Evolutionary conservation across 1,284 basidiomycete genomes (phyloP), one percentile per base, ranked within the genome.

Genomic region (Papiliotrema laurentii): DNA sequence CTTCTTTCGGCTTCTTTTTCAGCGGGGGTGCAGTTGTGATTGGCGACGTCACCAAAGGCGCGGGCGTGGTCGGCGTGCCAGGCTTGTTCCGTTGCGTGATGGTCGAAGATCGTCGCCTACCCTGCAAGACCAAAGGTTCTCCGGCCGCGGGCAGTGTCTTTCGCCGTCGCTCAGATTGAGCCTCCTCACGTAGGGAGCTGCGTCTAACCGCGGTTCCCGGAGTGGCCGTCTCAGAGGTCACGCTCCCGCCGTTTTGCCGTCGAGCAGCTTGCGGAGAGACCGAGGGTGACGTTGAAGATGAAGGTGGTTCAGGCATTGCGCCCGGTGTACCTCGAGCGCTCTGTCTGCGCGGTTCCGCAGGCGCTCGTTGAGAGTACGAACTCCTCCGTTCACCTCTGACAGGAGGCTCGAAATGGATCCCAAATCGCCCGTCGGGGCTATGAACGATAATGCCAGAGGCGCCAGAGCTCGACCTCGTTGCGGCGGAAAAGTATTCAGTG

Each of bases 381-480:
- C 36, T 47, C 19, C 65, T 47, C 35, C 66, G 51, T 33, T 66
- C 62, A 6, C 52, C 49, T 45, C 61, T 63, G 11, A 57, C 56
- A 3, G 69, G 74, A 0, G 94, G 94, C 59, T 93, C 87, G 73
- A 98, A 98, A 75, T 92, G 90, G 56, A 98, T 93, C 5, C 91
- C 93, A 19, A 89, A 83, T 0, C 91, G 83, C 0, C 94, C 94
- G 65, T 96, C 90, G 0, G 89, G 89, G 64, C 85, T 89, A 58
- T 93, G 89, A 44, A 98, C 86, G 37, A 97, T 81, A 19, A 97
- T 80, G 0, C 94, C 94, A 2, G 87, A 86, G 2, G 87, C 86
- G 0, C 87, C 86, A 4, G 81, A 77, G 61, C 85, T 83, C 45
- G 81, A 77, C 10, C 82, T 74, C 1, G 77, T 83, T 2, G 83